Evolutionary conservation across 805 yeast species (phyloP), one percentile per base, ranked within the genome.

Genomic region (Wickerhamiella azymoides): DNA sequence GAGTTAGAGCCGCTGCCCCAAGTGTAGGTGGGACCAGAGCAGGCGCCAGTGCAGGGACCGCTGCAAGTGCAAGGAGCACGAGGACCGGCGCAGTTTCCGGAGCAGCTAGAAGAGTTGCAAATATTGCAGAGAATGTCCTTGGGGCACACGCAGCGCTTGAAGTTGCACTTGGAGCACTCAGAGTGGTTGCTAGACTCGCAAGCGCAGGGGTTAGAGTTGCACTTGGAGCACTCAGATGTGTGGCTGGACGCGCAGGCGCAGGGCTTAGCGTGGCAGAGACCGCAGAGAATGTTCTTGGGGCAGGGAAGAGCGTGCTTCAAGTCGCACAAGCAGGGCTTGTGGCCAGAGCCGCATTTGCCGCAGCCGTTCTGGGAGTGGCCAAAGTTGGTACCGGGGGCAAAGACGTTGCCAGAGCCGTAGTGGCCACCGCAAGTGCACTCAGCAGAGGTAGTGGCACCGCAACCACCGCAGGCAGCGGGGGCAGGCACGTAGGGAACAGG

Each of bases 61-160:
- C 7, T 21, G 24, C 24, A 21, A 21, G 7, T 21, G 24, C 24
- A 21, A 7, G 24, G 24, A 21, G 24, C 6, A 7, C 24, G 24
- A 21, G 24, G 3, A 3, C 32, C 8, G 21, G 13, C 14, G 33
- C 43, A 40, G 28, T 21, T 33, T 13, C 33, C 33, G 16, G 16
- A 11, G 44, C 44, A 41, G 25, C 10, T 10, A 5, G 18, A 14
- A 25, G 38, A 35, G 33, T 16, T 26, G 44, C 44, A 41, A 2
- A 24, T 19, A 11, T 9, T 13, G 39, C 44, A 41, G 21, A 41
- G 16, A 33, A 41, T 16, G 16, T 32, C 44, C 39, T 41, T 41
- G 37, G 36, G 36, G 25, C 44, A 41, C 9, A 41, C 25, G 13
- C 44, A 41, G 30, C 39, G 44, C 25, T 41, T 41, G 19, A 19